A percentile compares a stretch with the other conserved stretches of the same genome.
phyloP scores from a whole-genome alignment of 2,329 filamentous ascomycete genomes.

The Scedosporium aurantiacum region DNA sequence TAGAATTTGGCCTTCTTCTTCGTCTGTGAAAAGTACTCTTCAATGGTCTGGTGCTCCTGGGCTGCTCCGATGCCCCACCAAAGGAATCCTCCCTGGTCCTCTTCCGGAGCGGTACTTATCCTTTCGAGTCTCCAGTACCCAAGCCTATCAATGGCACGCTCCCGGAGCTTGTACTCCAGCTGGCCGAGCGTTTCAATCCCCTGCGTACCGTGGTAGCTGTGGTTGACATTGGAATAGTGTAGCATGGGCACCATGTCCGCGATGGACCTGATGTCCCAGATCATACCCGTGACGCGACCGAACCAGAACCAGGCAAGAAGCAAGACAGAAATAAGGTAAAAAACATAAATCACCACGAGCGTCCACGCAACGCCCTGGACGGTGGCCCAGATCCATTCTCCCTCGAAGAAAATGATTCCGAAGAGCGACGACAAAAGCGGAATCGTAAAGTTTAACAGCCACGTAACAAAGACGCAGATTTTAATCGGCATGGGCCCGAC shows the following conservation, averaged over 20 bases:
- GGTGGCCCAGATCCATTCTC: constrained; percentile 67
- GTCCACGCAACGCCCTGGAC: constrained; percentile 72
- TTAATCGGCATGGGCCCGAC: constrained; percentile 56
- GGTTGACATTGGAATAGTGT: constrained; percentile 66
- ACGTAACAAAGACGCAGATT: constrained; percentile 56
- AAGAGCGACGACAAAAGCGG: constrained; percentile 74
- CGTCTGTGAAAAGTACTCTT: background rate
- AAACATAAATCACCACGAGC: constrained; percentile 60
- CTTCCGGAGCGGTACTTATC: constrained; percentile 29
- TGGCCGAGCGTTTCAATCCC: constrained; percentile 39
- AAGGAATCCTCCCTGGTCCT: constrained; percentile 48
- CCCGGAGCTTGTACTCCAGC: constrained; percentile 41
- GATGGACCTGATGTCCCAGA: constrained; percentile 75
- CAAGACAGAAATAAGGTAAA: constrained; percentile 46
- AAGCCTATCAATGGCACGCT: constrained; percentile 56
- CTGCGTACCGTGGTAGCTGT: constrained; percentile 61
- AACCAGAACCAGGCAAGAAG: constrained; percentile 53
- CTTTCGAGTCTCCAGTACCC: constrained; percentile 61
- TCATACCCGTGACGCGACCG: constrained; percentile 57
- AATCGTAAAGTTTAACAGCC: constrained; percentile 69
- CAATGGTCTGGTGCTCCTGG: constrained; percentile 3
- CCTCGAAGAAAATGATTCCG: constrained; percentile 45
- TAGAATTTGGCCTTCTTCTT: constrained; percentile 1
- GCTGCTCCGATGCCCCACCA: constrained; percentile 65
- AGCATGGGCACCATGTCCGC: constrained; percentile 72